These are phyloP conservation scores for Cryptococcus sp. DNA, from an alignment of 1,284 basidiomycete genomes.

Conservation along the genomic window DNA sequence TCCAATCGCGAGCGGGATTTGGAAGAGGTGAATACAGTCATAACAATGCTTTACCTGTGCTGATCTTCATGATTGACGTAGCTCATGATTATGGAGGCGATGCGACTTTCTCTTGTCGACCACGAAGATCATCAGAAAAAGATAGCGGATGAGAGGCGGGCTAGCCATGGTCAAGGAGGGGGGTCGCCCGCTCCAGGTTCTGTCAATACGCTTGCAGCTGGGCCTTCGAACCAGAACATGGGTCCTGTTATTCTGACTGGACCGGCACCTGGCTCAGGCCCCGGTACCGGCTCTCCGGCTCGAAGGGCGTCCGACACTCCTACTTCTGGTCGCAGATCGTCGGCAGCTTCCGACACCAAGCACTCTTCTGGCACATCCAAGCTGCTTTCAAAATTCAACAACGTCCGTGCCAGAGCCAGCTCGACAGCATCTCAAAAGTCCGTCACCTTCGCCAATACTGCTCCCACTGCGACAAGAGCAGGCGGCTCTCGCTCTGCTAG, in stretches of 20 bases:
- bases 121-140: conserved; percentile 63
- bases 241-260: neutral
- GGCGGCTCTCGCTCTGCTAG: neutral
- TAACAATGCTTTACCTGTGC: neutral
- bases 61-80: conserved; percentile 44
- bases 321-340: conserved; percentile 6
- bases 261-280: neutral
- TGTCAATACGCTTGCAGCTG: conserved; percentile 1
- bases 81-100: conserved; percentile 99
- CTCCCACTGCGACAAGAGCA: neutral
- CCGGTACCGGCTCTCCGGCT: no score
- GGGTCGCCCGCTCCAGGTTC: conserved; percentile 1
- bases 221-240: conserved; percentile 2
- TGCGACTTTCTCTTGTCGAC: conserved; percentile 90
- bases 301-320: conserved; percentile 11
- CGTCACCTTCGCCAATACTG: conserved; percentile 5
- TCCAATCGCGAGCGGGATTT: conserved; percentile 73
- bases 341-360: conserved; percentile 10
- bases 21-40: conserved; percentile 69
- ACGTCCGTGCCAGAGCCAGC: conserved; percentile 20
- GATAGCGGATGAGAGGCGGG: conserved; percentile 28
- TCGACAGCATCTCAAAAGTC: conserved; percentile 15
- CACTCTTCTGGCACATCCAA: conserved; percentile 30
- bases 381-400: conserved; percentile 38
- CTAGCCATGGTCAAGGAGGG: conserved; percentile 2